Base-by-base conservation (phyloP, 345 rosid genomes). In the Acer campestre region DNA sequence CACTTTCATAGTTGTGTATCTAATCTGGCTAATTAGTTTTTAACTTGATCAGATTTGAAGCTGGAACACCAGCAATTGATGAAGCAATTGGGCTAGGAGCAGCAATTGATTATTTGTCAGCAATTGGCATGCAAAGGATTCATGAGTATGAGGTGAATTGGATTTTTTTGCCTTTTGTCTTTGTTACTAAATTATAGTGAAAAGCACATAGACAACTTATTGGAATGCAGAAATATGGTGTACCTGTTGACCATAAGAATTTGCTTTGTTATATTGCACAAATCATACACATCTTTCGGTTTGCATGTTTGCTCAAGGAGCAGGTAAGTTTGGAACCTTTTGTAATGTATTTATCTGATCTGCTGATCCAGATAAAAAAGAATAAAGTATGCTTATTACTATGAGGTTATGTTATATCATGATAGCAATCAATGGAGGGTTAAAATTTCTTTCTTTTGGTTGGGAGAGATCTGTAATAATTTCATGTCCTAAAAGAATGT, bases 1-100 rank as follows among this genome's bases (percentile, higher is more conserved):
- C 6, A 18, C 13, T 53, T 20, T 73, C 55, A 31, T 4, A 18
- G 62, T 18, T 55, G 35, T 79, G 31, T 44, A 42, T 12, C 22
- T 46, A n/a, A 53, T 58, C 63, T 63, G 16, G 71, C 42, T 76
- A 38, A 71, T n/a, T 5, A 49, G 16, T 38, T 77, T 48, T 70
- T 25, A 10, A n/a, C 7, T 73, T 73, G 84, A 70, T 77, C 79
- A 94, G 99, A 85, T 96, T 96, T 78, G 99, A 94, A 85, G 99
- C 99, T 76, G 99, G 98, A 82, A 95, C 99, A 77, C 99, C 99
- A 64, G 99, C 98, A 74, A 95, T 95, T 74, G 99, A 96, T 10
- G 98, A 95, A 86, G 93, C 93, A 27, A 92, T 95, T 81, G 99
- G 95, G 72, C 80, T 95, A 79, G 99, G 98, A 84, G 97, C 98